A percentile compares a stretch with the other conserved stretches of the same genome.
Evolutionary conservation across 257 asterid genomes (phyloP).

Genomic region (Lithospermum erythrorhizon): DNA sequence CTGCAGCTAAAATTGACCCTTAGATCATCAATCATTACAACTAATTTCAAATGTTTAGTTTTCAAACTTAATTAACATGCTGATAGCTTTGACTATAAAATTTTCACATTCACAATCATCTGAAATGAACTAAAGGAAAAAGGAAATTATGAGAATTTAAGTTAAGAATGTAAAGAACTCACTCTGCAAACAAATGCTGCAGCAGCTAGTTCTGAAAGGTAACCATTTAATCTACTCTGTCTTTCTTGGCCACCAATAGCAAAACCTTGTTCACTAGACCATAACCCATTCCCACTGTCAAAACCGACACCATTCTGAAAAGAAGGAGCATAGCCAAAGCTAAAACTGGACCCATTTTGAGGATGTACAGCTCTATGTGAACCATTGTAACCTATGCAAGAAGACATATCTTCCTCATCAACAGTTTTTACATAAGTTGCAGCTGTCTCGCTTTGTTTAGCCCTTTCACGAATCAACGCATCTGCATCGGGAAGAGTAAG

Average conservation of each 20-base stretch:
- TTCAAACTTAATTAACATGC: too few relatives aligned
- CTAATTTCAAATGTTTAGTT: too few relatives aligned
- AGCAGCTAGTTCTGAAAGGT: slow-evolving; percentile 91
- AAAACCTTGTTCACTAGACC: slow-evolving; percentile 85
- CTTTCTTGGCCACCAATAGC: slow-evolving; percentile 97
- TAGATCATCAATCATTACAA: too few relatives aligned
- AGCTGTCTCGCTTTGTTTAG: slow-evolving; percentile 78
- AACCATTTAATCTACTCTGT: slow-evolving; percentile 67
- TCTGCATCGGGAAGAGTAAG: slow-evolving; percentile 83
- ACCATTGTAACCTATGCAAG: slow-evolving; percentile 20
- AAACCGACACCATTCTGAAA: slow-evolving; percentile 97
- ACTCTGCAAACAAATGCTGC: slow-evolving; percentile 99
- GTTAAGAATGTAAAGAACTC: slow-evolving; percentile 11
- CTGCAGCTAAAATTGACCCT: too few relatives aligned
- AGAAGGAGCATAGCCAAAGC: slow-evolving; percentile 33
- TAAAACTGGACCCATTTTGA: slow-evolving; percentile 31
- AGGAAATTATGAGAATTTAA: not conserved
- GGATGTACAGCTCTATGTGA: slow-evolving; percentile 21
- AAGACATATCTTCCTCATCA: slow-evolving; percentile 41
- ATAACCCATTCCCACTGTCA: slow-evolving; percentile 78
- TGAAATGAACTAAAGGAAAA: not conserved
- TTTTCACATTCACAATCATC: not conserved
- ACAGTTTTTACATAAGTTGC: slow-evolving; percentile 84
- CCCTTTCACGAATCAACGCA: slow-evolving; percentile 59
- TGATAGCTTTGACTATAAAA: too few relatives aligned